Evolutionary conservation across 176 grass and related monocot species (phyloP).

Genomic region (Cymbopogon citratus): DNA sequence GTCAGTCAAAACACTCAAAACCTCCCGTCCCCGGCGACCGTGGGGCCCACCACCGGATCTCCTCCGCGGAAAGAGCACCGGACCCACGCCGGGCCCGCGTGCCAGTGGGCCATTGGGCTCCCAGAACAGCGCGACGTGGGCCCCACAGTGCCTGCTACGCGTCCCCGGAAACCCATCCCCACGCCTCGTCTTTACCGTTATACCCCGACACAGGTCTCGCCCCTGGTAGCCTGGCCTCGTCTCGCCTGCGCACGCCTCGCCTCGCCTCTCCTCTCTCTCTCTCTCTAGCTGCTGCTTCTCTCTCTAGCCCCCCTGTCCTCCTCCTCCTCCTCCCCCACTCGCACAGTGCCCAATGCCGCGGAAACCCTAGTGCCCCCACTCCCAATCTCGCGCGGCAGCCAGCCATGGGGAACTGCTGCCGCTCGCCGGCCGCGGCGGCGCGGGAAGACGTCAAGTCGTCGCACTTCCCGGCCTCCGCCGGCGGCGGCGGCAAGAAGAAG

Average conservation of each 20-base stretch:
- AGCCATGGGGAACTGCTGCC: slow-evolving; percentile 95
- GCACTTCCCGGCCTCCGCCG: slow-evolving; percentile 56
- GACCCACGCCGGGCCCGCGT: no score
- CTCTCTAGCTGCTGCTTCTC: background rate
- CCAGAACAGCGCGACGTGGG: no score
- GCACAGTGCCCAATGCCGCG: slow-evolving; percentile 38
- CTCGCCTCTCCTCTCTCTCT: background rate
- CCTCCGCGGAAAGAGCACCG: no score
- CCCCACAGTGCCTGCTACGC: no score
- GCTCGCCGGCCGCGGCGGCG: slow-evolving; percentile 84
- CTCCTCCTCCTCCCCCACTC: background rate
- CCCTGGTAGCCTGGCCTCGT: background rate
- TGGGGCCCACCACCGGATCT: no score
- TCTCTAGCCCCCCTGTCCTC: slow-evolving; percentile 19
- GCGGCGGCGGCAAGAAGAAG: slow-evolving; percentile 42
- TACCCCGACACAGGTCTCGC: slow-evolving; percentile 65
- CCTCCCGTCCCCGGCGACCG: no score
- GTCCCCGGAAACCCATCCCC: background rate
- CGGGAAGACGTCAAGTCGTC: slow-evolving; percentile 75
- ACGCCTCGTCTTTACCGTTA: slow-evolving; percentile 31
- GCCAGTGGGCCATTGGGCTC: no score
- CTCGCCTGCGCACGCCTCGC: background rate
- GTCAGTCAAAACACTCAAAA: no score
- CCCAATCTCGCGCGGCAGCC: slow-evolving; percentile 43
- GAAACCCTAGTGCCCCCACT: slow-evolving; percentile 48